These are phyloP conservation scores for Phaeosphaeria sp. DNA, from an alignment of 2,329 filamentous ascomycete species.

Conservation along the genomic window DNA sequence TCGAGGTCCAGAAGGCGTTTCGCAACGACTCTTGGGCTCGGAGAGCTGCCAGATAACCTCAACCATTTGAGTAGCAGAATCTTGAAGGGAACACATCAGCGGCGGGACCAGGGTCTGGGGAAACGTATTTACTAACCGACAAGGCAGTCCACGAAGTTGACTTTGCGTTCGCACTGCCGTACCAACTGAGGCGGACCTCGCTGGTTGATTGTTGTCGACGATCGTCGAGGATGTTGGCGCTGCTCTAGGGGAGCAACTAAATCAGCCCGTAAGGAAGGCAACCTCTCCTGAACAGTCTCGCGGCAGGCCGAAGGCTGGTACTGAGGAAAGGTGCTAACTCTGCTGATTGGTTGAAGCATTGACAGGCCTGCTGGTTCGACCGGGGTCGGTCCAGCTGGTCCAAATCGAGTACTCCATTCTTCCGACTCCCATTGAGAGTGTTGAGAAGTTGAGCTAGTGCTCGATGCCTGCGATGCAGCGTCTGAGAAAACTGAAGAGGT, in stretches of 20 bases:
- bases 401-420: conserved; percentile 40
- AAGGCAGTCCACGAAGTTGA: conserved; percentile 94
- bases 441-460: conserved; percentile 67
- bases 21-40: conserved; percentile 76
- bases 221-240: conserved; percentile 67
- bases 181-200: conserved; percentile 76
- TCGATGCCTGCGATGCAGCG: conserved; percentile 70
- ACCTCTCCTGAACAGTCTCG: conserved; percentile 36
- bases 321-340: conserved; percentile 45
- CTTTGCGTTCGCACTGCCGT: conserved; percentile 89
- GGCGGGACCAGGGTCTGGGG: conserved; percentile 43
- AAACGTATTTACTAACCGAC: conserved; percentile 76
- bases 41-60: conserved; percentile 97
- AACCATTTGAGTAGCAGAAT: conserved; percentile 96
- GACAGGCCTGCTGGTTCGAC: conserved; percentile 30
- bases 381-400: conserved; percentile 26
- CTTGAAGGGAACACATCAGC: conserved; percentile 59
- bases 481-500: conserved; percentile 80
- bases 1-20: conserved; percentile 69
- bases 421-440: conserved; percentile 59
- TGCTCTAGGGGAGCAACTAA: conserved; percentile 64
- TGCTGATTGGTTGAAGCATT: conserved; percentile 40
- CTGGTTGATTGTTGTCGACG: conserved; percentile 61
- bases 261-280: conserved; percentile 44
- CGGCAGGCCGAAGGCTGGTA: conserved; percentile 49